A percentile compares a stretch with the other conserved stretches of the same genome.
These are phyloP conservation scores for Kodamaea lidongshanica DNA, from an alignment of 805 yeast species.

Conservation along the genomic window DNA sequence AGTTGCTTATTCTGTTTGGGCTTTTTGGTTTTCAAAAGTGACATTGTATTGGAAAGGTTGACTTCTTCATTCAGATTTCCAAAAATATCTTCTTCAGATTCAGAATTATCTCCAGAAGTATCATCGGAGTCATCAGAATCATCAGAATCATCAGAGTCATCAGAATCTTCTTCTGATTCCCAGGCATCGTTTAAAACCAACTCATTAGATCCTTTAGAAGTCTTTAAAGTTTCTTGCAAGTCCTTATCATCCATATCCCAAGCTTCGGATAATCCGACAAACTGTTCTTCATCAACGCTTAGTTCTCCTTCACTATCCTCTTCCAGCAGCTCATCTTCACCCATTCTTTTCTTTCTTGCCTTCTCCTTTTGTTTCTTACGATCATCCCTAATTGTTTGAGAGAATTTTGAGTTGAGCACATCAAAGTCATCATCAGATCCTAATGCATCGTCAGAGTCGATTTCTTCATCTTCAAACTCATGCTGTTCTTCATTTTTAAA, in stretches of 20 bases:
- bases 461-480: slow-evolving; percentile 54
- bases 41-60: slow-evolving; percentile 46
- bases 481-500: slow-evolving; percentile 17
- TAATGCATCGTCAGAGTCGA: slow-evolving; percentile 83
- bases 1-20: slow-evolving; percentile 40
- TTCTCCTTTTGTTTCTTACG: slow-evolving; percentile 30
- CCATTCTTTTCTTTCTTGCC: slow-evolving; percentile 21
- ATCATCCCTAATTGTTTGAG: slow-evolving; percentile 62
- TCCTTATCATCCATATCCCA: slow-evolving; percentile 78
- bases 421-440: slow-evolving; percentile 75
- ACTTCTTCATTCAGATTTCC: slow-evolving; percentile 43
- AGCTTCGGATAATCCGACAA: slow-evolving; percentile 75
- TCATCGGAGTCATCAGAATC: slow-evolving; percentile 23
- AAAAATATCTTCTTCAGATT: slow-evolving; percentile 9
- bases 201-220: slow-evolving; percentile 14
- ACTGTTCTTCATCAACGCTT: slow-evolving; percentile 69
- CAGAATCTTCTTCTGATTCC: slow-evolving; percentile 22
- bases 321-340: slow-evolving; percentile 25
- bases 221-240: slow-evolving; percentile 16
- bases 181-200: slow-evolving; percentile 24
- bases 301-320: slow-evolving; percentile 47
- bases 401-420: slow-evolving; percentile 56
- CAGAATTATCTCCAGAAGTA: slow-evolving; percentile 22
- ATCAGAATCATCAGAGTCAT: slow-evolving; percentile 21
- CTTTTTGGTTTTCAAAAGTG: slow-evolving; percentile 32